These are phyloP conservation scores for Crepidotus variabilis DNA, from an alignment of 768 basidiomycete species.

Conservation along the genomic window DNA sequence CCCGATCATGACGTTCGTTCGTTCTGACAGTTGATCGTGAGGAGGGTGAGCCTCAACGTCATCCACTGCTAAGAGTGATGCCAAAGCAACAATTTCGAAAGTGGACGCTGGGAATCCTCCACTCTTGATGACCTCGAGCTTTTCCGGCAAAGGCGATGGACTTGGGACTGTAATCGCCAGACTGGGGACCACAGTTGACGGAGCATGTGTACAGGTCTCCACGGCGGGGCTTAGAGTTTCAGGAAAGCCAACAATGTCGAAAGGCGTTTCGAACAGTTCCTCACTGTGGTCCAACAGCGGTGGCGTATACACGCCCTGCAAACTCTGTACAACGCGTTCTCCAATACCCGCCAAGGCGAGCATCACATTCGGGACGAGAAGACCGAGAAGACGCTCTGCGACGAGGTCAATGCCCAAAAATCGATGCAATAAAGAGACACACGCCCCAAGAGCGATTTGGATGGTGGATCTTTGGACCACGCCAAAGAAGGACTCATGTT, in stretches of 20 bases:
- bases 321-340: not conserved
- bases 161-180: not conserved
- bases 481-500: not conserved
- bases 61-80: not conserved
- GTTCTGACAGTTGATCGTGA: not conserved
- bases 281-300: not conserved
- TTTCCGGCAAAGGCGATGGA: too few relatives aligned
- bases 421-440: not conserved
- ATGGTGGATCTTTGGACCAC: not conserved
- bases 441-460: not conserved
- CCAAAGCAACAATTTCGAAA: too few relatives aligned
- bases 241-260: not conserved
- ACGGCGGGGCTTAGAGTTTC: not conserved
- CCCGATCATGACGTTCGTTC: not conserved
- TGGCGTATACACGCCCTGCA: not conserved
- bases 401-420: not conserved
- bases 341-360: not conserved
- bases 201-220: not conserved
- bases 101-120: too few relatives aligned
- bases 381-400: not conserved
- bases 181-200: not conserved
- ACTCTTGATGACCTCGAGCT: too few relatives aligned
- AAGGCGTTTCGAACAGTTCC: not conserved
- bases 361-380: not conserved
- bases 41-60: not conserved